Conservation (phyloP, 805 yeast species). For the Metschnikowia koreensis region DNA sequence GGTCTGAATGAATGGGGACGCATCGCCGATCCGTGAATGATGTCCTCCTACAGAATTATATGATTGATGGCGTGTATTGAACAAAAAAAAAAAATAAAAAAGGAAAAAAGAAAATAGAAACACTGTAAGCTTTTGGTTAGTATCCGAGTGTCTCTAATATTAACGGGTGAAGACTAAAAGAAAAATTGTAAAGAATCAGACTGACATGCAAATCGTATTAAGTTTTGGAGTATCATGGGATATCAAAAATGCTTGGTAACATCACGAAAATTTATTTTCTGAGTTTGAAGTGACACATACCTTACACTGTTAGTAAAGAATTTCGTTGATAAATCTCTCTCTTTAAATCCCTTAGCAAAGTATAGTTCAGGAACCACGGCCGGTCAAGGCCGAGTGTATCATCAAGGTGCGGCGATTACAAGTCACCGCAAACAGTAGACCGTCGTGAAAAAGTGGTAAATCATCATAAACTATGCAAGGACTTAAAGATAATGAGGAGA, state of each 20-base stretch:
- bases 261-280: slow-evolving; percentile 8
- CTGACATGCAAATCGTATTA: slow-evolving; percentile 44
- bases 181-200: slow-evolving; percentile 24
- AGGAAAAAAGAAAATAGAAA: not conserved
- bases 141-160: not conserved
- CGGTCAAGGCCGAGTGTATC: slow-evolving; percentile 50
- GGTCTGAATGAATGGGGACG: too few species aligned
- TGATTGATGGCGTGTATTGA: not conserved
- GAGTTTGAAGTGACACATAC: slow-evolving; percentile 7
- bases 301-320: slow-evolving; percentile 3
- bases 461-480: slow-evolving; percentile 40
- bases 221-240: slow-evolving; percentile 27
- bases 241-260: slow-evolving; percentile 14
- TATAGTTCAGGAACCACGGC: slow-evolving; percentile 48
- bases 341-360: not conserved
- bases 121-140: slow-evolving; percentile 2
- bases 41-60: not conserved
- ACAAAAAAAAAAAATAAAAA: not conserved
- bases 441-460: slow-evolving; percentile 51
- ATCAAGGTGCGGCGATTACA: slow-evolving; percentile 46
- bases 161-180: not conserved
- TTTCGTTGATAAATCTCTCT: not conserved
- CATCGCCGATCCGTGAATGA: too few species aligned
- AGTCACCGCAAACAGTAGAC: slow-evolving; percentile 48
- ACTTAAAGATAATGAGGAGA: too few species aligned